Evolutionary conservation across 192 early-diverging fungal genomes (phyloP), one percentile per base, ranked within the genome.

Genomic region (Umbelopsis sp.): DNA sequence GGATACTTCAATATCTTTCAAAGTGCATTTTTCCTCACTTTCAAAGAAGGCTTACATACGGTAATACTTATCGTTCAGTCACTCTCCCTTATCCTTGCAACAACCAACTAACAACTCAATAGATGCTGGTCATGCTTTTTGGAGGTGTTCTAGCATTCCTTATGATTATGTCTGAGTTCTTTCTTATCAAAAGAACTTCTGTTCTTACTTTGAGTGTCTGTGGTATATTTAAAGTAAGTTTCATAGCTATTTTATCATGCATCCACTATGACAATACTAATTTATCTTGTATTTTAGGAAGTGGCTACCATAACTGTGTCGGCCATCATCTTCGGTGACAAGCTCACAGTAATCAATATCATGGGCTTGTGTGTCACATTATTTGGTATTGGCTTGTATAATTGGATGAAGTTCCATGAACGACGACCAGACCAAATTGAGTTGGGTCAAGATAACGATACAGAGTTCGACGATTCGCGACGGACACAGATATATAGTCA

Each of bases 171-270:
- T 84, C 90, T 14, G 96, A 98, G 75, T 98, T 91, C 78, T 82
- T 88, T 38, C 75, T 96, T 43, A 96, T 98, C 75, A 82, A 90
- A 11, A 80, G 85, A 51, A 96, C 94, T 0, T 93, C 90, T 6
- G 94, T 94, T 3, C 86, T 98, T 5, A 92, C 96, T 0, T 80
- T 98, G 44, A 95, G 94, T n/a, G 90, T 96, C 0, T 91, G 91
- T 4, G 96, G 96, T 20, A 96, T 92, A 73, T 77, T 94, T 71
- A 92, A 91, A 77, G 81, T 81, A 80, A 52, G 41, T 21, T 24
- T 59, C 4, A n/a, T 29, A 25, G 17, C n/a, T 1, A 49, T 3
- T 21, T 49, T 31, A 6, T 16, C 14, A 41, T 38, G 3, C 7
- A 22, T 50, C 5, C 31, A 59, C 67, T 16, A 43, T 26, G 14